These are phyloP conservation scores for Achaetomium macrosporum DNA, from an alignment of 2,329 filamentous ascomycete species.

Conservation along the genomic window DNA sequence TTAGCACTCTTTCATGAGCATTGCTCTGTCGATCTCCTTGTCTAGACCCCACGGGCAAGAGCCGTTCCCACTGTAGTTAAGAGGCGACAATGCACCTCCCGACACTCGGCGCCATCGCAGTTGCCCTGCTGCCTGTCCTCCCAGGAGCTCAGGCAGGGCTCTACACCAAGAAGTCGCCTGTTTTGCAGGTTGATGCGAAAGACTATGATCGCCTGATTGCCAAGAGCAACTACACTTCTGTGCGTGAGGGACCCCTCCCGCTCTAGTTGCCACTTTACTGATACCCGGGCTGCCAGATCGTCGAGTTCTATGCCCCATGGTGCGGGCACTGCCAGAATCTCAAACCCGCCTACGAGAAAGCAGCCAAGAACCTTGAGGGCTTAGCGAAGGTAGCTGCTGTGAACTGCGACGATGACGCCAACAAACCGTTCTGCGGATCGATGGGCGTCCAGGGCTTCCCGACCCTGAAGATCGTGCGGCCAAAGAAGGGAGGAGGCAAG, in stretches of 20 bases:
- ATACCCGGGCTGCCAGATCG: slow-evolving; percentile 38
- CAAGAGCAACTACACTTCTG: slow-evolving; percentile 85
- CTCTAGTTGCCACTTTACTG: background rate
- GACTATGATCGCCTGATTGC: slow-evolving; percentile 78
- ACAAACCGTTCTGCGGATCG: slow-evolving; percentile 78
- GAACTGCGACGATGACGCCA: slow-evolving; percentile 88
- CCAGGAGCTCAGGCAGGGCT: slow-evolving; percentile 63
- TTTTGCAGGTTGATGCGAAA: slow-evolving; percentile 73
- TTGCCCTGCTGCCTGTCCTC: slow-evolving; percentile 59
- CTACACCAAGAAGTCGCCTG: slow-evolving; percentile 81
- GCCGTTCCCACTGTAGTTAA: background rate
- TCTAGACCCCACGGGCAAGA: background rate
- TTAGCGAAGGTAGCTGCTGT: slow-evolving; percentile 91
- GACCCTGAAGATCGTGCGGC: slow-evolving; percentile 87
- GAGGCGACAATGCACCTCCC: slow-evolving; percentile 48
- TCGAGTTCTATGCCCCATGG: slow-evolving; percentile 95
- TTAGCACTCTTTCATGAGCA: background rate
- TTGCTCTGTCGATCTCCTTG: background rate
- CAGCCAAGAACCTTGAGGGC: slow-evolving; percentile 80
- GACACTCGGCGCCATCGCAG: slow-evolving; percentile 49
- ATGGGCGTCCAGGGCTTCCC: slow-evolving; percentile 94
- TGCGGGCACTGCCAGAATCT: slow-evolving; percentile 96
- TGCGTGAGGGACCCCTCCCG: slow-evolving; percentile 41
- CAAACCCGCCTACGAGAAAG: slow-evolving; percentile 93
- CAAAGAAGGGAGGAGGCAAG: slow-evolving; percentile 65